phyloP scores from a whole-genome alignment of 345 rosid genomes.

The Brassica cretica region DNA sequence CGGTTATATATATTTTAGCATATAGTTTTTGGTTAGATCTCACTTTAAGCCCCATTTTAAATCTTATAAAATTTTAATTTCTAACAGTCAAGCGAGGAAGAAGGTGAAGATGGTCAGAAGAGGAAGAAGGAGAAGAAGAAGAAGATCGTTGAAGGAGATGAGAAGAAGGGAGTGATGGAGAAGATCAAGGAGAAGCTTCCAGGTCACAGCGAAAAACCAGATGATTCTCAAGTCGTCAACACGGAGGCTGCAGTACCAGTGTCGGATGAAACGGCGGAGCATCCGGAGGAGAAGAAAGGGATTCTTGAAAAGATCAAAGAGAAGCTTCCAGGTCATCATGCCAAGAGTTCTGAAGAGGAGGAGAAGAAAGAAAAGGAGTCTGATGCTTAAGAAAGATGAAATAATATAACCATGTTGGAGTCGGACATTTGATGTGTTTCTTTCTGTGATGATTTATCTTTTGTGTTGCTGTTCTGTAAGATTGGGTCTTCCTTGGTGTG shows the following conservation, averaged over 20 bases:
- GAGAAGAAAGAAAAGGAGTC: conserved; percentile 42
- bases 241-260: conserved; percentile 19
- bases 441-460: conserved; percentile 4
- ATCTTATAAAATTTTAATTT: not conserved
- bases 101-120: conserved; percentile 54
- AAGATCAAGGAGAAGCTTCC: conserved; percentile 68
- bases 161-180: conserved; percentile 52
- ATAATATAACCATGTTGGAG: conserved; percentile 12
- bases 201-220: conserved; percentile 37
- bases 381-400: conserved; percentile 15
- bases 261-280: conserved; percentile 1
- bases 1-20: not conserved
- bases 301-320: conserved; percentile 81
- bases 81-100: conserved; percentile 75
- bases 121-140: conserved; percentile 42
- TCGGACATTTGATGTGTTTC: conserved; percentile 20
- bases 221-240: conserved; percentile 37
- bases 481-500: conserved; percentile 20
- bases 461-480: conserved; percentile 13
- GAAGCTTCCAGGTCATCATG: conserved; percentile 72
- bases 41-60: no score
- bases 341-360: conserved; percentile 50
- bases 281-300: conserved; percentile 63
- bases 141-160: conserved; percentile 38
- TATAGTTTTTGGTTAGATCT: not conserved